Percentiles rank a stretch among this genome's conserved stretches.
These are phyloP conservation scores for Boletus pseudopeckii DNA, from an alignment of 768 basidiomycete species.

Conservation along the genomic window DNA sequence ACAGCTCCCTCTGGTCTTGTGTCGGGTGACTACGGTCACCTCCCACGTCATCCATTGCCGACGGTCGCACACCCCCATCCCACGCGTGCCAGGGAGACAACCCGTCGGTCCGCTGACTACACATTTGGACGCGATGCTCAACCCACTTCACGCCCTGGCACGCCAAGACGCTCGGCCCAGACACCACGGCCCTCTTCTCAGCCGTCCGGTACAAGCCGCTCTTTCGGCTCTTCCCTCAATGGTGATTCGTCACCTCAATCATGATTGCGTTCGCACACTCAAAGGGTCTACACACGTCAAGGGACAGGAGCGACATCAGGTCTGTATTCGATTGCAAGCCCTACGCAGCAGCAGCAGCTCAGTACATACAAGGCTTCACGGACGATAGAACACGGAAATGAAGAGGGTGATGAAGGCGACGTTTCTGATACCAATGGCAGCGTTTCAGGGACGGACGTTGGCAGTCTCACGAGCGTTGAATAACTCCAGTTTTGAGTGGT, in stretches of 20 bases:
- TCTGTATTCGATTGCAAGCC: slow-evolving; percentile 21
- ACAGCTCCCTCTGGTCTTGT: background rate
- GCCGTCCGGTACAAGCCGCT: slow-evolving; percentile 30
- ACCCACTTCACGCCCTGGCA: slow-evolving; percentile 26
- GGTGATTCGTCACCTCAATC: slow-evolving; percentile 45
- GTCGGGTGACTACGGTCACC: slow-evolving; percentile 6
- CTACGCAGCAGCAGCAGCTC: slow-evolving; percentile 19
- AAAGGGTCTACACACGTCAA: slow-evolving; percentile 32
- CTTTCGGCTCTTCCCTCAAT: slow-evolving; percentile 41
- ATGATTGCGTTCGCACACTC: slow-evolving; percentile 37
- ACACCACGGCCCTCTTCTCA: slow-evolving; percentile 31
- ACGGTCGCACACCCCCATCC: slow-evolving; percentile 31
- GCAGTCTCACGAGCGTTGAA: slow-evolving; percentile 53
- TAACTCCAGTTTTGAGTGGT: slow-evolving; percentile 16
- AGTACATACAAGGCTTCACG: slow-evolving; percentile 19
- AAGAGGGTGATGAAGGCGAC: slow-evolving; percentile 27
- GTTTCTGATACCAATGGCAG: slow-evolving; percentile 39
- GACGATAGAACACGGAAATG: slow-evolving; percentile 10
- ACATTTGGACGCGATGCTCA: slow-evolving; percentile 14
- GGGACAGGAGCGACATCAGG: slow-evolving; percentile 27
- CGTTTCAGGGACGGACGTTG: slow-evolving; percentile 40
- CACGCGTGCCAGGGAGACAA: slow-evolving; percentile 19
- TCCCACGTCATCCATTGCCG: slow-evolving; percentile 12
- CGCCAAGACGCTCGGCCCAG: slow-evolving; percentile 26
- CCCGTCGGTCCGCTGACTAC: slow-evolving; percentile 14